Conservation (phyloP, 2,329 filamentous ascomycete genomes). For the Lachnellula suecica region DNA sequence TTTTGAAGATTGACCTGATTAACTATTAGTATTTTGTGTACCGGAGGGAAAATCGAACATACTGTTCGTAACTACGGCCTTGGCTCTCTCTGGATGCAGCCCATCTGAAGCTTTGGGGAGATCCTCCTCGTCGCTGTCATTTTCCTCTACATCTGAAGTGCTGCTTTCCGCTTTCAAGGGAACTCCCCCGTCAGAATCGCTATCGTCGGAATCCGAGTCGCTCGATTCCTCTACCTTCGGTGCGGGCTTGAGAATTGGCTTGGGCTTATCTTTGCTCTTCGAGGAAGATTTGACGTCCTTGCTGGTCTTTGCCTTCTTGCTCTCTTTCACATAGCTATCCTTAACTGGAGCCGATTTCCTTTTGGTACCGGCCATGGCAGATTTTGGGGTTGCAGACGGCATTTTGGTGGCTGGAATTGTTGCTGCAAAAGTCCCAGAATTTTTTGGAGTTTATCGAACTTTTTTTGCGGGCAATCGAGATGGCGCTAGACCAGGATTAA, state of each 20-base stretch:
- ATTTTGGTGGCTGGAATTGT: slow-evolving; percentile 21
- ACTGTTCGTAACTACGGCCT: slow-evolving; percentile 30
- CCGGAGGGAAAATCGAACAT: slow-evolving; percentile 9
- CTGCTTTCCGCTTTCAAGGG: slow-evolving; percentile 10
- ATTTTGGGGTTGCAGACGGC: slow-evolving; percentile 39
- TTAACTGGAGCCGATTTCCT: slow-evolving; percentile 53
- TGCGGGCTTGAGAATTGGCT: slow-evolving; percentile 12
- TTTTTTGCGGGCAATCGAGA: slow-evolving; percentile 9
- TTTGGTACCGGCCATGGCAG: slow-evolving; percentile 50
- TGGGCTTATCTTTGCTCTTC: slow-evolving; percentile 27
- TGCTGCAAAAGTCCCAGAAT: slow-evolving; percentile 1
- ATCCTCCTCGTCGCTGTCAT: slow-evolving; percentile 38
- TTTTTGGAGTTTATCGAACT: slow-evolving; percentile 14
- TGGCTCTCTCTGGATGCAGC: slow-evolving; percentile 34
- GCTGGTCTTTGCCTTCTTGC: slow-evolving; percentile 51
- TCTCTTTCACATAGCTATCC: slow-evolving; percentile 40
- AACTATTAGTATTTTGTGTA: slow-evolving; percentile 33
- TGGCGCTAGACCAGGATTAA: slow-evolving; percentile 23
- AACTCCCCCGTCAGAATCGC: slow-evolving; percentile 36
- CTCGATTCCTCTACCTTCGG: slow-evolving; percentile 37
- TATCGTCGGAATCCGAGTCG: slow-evolving; percentile 39
- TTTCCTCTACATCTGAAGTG: slow-evolving; percentile 14
- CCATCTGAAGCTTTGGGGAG: slow-evolving; percentile 32
- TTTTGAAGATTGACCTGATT: slow-evolving; percentile 63
- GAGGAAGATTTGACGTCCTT: slow-evolving; percentile 10